Base-by-base conservation (phyloP, 2,329 filamentous ascomycete genomes). In the Fusarium lyarnte region DNA sequence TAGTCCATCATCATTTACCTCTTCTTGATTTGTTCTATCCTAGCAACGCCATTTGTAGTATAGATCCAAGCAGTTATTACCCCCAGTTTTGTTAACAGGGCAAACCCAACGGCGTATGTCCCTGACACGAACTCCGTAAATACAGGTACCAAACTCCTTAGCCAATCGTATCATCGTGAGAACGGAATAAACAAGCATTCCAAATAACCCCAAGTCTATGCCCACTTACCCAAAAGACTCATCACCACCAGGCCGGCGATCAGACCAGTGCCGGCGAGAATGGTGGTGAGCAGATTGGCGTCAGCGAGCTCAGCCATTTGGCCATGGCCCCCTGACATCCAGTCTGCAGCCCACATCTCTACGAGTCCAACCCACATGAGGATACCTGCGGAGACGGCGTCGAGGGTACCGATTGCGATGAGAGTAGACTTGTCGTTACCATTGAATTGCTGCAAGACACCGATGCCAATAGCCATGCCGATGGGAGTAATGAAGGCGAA, bases 391-490 rank as follows among this genome's bases (percentile, higher is more conserved):
- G 90, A 93, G 14, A 94, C 78, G 10, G 92, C 91, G 79, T 95
- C 90, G 3, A 95, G 84, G 0, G 92, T 93, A 1, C 92, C 93
- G 39, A 94, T 89, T 5, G 92, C 90, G 46, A 94, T 81, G 43
- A 94, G 84, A 0, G 92, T 94, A 4, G 85, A 85, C 6, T 85
- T 87, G 73, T 93, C 88, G 74, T 93, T 94, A 8, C 92, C 92
- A 75, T 95, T 94, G 82, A 94, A 94, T 13, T 85, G 79, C 41
- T 90, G 82, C 33, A 94, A 81, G 7, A 93, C 91, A 6, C 91
- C 92, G 38, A 94, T 90, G 2, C 93, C 93, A 66, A 95, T 94
- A 1, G 90, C 92, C 92, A 95, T 95, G 16, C 93, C 93, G 35
- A 94, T 83, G 0, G 93, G 93, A 0, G 93, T 95, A 60, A 93